A percentile compares a stretch with the other conserved stretches of the same genome.
phyloP scores from a whole-genome alignment of 805 yeast genomes.

The Pichia nakasei region DNA sequence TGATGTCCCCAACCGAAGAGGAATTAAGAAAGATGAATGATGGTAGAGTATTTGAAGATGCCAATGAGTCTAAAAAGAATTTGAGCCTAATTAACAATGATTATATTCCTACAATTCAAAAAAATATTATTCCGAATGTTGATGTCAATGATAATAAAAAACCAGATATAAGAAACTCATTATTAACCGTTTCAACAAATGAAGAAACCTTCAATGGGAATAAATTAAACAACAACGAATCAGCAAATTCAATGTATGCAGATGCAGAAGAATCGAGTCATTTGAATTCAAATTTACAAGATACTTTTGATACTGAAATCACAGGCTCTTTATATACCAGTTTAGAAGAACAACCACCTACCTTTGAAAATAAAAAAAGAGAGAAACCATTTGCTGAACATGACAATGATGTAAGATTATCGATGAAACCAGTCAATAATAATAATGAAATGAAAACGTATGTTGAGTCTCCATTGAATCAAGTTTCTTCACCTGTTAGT shows the following conservation, averaged over 20 bases:
- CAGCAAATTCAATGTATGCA: conserved; percentile 17
- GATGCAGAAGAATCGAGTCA: conserved; percentile 21
- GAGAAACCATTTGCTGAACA: neutral
- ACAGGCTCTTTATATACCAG: conserved; percentile 6
- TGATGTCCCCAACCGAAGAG: conserved; percentile 18
- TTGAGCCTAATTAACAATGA: conserved; percentile 6
- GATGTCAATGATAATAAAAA: conserved; percentile 9
- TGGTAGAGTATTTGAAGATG: conserved; percentile 24
- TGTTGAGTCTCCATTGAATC: too few species aligned
- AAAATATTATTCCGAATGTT: conserved; percentile 22
- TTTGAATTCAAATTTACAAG: conserved; percentile 7
- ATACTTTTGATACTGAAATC: conserved; percentile 6
- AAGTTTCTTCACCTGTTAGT: neutral
- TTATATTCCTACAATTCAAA: conserved; percentile 17
- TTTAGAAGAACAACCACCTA: conserved; percentile 1
- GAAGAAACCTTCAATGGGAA: neutral
- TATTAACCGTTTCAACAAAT: conserved; percentile 22
- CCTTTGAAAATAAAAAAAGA: too few species aligned
- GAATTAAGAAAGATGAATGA: conserved; percentile 11
- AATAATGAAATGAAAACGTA: too few species aligned
- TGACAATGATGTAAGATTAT: neutral
- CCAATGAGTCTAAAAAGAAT: conserved; percentile 14
- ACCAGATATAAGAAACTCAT: conserved; percentile 20
- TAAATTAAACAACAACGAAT: neutral
- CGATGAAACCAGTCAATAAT: neutral